These are phyloP conservation scores for Astrocystis sublimbata DNA, from an alignment of 495 filamentous ascomycete genomes.

Conservation along the genomic window DNA sequence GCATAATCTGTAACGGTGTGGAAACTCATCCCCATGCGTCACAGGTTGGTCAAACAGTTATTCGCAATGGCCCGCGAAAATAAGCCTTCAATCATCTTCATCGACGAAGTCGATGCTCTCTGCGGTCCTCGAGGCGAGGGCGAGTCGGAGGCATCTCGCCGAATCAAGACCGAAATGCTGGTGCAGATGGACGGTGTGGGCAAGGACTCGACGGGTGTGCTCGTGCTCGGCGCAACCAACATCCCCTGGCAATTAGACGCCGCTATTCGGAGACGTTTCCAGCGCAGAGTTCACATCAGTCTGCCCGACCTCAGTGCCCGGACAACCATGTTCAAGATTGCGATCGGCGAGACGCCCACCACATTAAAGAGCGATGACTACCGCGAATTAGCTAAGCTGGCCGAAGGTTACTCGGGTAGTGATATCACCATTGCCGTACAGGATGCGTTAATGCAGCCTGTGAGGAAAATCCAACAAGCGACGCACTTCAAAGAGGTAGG, in stretches of 20 bases:
- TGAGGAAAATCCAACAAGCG: slow-evolving; percentile 95
- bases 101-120: slow-evolving; percentile 97
- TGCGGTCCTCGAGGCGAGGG: slow-evolving; percentile 96
- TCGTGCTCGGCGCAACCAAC: slow-evolving; percentile 96
- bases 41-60: slow-evolving; percentile 90
- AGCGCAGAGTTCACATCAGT: slow-evolving; percentile 91
- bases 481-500: slow-evolving; percentile 96
- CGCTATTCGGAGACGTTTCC: slow-evolving; percentile 96
- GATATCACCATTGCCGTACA: slow-evolving; percentile 97
- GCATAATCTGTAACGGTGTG: neutral
- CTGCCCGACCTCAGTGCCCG: slow-evolving; percentile 85
- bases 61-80: slow-evolving; percentile 99
- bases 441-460: slow-evolving; percentile 96
- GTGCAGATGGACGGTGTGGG: slow-evolving; percentile 99
- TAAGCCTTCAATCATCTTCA: slow-evolving; percentile 98
- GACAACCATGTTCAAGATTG: slow-evolving; percentile 96
- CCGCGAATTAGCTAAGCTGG: slow-evolving; percentile 71
- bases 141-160: slow-evolving; percentile 92
- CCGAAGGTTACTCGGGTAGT: slow-evolving; percentile 91
- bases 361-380: slow-evolving; percentile 78
- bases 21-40: slow-evolving; percentile 10
- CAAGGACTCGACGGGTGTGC: slow-evolving; percentile 86
- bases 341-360: slow-evolving; percentile 87
- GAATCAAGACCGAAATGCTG: slow-evolving; percentile 97
- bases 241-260: slow-evolving; percentile 99